Percentiles rank a stretch among this genome's conserved stretches.
Evolutionary conservation across 1,284 basidiomycete genomes (phyloP).

Genomic region (Bjerkandera adusta): DNA sequence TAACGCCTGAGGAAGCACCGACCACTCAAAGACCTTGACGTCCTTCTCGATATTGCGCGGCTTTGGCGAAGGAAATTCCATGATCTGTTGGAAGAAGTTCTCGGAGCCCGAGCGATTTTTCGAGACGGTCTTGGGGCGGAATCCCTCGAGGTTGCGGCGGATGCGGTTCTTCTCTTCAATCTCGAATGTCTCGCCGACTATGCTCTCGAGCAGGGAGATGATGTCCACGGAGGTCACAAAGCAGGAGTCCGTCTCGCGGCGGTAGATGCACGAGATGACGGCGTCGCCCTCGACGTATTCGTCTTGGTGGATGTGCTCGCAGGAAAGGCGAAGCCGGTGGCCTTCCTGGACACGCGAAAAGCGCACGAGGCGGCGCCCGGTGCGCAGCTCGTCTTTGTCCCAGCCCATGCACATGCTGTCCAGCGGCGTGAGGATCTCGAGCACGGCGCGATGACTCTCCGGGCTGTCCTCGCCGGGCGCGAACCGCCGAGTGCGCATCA

Average conservation of each 20-base stretch:
- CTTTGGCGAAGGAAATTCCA: constrained; percentile 93
- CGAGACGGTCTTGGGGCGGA: constrained; percentile 87
- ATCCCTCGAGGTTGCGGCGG: constrained; percentile 89
- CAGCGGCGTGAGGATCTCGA: constrained; percentile 56
- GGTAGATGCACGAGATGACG: constrained; percentile 89
- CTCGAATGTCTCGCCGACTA: constrained; percentile 82
- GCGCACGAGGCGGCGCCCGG: constrained; percentile 69
- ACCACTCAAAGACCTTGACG: constrained; percentile 97
- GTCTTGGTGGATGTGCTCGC: constrained; percentile 56
- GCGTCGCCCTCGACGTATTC: constrained; percentile 55
- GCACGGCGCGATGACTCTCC: constrained; percentile 44
- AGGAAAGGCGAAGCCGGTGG: constrained; percentile 60
- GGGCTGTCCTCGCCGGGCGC: constrained; percentile 33
- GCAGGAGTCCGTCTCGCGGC: constrained; percentile 74
- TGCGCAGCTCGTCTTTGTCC: constrained; percentile 53
- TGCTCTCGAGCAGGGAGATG: constrained; percentile 88
- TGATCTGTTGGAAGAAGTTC: constrained; percentile 90
- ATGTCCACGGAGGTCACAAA: constrained; percentile 95
- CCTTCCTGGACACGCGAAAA: constrained; percentile 65
- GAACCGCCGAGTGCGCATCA: constrained; percentile 37
- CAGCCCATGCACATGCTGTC: constrained; percentile 52
- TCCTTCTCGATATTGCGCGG: constrained; percentile 98
- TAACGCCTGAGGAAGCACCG: constrained; percentile 73
- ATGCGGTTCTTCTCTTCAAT: constrained; percentile 98
- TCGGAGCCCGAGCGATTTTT: constrained; percentile 83